A percentile compares a stretch with the other conserved stretches of the same genome.
Conservation (phyloP, 1,284 basidiomycete species). For the Marasmius tenuissimus region DNA sequence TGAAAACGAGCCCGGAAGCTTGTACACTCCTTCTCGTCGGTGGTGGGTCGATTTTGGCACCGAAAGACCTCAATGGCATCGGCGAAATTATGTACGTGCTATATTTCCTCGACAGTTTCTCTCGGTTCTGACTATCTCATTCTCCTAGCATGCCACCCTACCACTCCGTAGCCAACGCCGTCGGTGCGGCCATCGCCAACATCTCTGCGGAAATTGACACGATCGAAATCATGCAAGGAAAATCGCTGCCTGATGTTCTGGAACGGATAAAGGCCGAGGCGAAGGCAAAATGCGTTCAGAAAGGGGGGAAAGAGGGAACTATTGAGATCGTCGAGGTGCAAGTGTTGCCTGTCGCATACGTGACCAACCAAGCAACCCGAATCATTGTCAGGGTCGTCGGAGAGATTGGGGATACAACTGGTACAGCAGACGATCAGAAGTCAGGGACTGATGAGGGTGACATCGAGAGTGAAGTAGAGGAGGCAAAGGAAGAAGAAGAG, state of each 20-base stretch:
- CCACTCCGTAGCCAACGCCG: constrained; percentile 56
- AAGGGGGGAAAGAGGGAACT: constrained; percentile 41
- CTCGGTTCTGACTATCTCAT: background rate
- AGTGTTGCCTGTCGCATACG: constrained; percentile 45
- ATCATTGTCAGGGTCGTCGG: constrained; percentile 50
- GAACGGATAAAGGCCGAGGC: constrained; percentile 42
- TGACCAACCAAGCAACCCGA: constrained; percentile 50
- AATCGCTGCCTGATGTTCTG: constrained; percentile 36
- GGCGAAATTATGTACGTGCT: constrained; percentile 41
- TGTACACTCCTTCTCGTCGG: constrained; percentile 48
- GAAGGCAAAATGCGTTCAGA: constrained; percentile 40
- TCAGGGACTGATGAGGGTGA: no score
- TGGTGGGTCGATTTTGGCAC: constrained; percentile 48
- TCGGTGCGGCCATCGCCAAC: constrained; percentile 51
- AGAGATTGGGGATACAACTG: constrained; percentile 26
- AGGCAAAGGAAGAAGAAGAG: constrained; percentile 2
- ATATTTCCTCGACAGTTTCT: constrained; percentile 12
- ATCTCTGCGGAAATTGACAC: constrained; percentile 39
- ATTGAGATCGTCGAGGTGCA: constrained; percentile 48
- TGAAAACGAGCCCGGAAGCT: constrained; percentile 56
- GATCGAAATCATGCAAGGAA: constrained; percentile 40
- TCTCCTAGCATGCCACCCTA: constrained; percentile 33
- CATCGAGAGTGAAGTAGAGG: background rate
- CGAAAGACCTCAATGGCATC: constrained; percentile 43
- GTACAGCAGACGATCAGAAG: background rate